These are phyloP conservation scores for Trichosporon sp. DNA, from an alignment of 1,284 basidiomycete species.

Conservation along the genomic window DNA sequence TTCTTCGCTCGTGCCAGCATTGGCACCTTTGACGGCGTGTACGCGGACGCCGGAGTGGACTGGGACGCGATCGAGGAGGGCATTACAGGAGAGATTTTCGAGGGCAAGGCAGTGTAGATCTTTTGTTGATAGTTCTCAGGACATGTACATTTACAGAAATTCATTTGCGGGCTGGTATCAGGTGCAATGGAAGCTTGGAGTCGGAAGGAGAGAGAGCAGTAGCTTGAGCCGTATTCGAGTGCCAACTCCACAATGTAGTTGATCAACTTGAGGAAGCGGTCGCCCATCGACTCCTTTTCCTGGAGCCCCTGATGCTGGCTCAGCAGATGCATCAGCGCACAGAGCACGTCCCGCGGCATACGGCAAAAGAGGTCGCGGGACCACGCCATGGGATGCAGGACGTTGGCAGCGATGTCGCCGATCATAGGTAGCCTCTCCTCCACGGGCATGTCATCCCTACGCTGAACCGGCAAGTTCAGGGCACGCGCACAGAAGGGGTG, in stretches of 20 bases:
- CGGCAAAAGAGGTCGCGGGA: neutral
- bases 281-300: neutral
- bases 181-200: too few relatives aligned
- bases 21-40: conserved; percentile 84
- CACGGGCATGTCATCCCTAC: too few relatives aligned
- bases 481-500: neutral
- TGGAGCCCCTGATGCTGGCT: neutral
- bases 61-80: conserved; percentile 82
- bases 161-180: neutral
- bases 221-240: neutral
- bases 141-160: neutral
- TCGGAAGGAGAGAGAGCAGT: too few relatives aligned
- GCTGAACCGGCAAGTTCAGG: neutral
- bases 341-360: neutral
- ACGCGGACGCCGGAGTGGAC: conserved; percentile 71
- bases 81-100: conserved; percentile 83
- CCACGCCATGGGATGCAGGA: neutral
- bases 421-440: neutral
- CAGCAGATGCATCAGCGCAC: neutral
- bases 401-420: neutral
- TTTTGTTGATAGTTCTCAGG: too few relatives aligned
- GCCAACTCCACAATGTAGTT: neutral
- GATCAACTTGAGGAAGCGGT: neutral
- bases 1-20: conserved; percentile 90
- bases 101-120: conserved; percentile 50